Percentiles rank a stretch among this genome's conserved stretches.
Conservation (phyloP, 179 eudicot species). For the Amaranthus tricolor region DNA sequence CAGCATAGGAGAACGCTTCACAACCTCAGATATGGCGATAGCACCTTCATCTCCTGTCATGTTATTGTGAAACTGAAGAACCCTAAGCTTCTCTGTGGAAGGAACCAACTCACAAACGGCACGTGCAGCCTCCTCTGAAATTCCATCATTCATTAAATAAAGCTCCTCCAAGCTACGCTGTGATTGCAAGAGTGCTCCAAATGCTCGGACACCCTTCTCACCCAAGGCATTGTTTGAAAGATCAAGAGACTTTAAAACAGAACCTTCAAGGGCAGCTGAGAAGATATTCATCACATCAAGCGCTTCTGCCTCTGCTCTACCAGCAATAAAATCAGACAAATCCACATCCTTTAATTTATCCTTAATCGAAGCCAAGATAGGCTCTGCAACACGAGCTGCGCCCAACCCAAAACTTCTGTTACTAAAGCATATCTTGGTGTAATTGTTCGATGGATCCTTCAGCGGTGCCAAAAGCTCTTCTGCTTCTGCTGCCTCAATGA, state of each 20-base stretch:
- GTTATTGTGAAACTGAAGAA: conserved; percentile 71
- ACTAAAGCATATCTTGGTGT: conserved; percentile 64
- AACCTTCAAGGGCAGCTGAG: conserved; percentile 58
- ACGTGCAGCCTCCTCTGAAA: conserved; percentile 68
- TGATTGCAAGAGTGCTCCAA: conserved; percentile 51
- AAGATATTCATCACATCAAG: conserved; percentile 68
- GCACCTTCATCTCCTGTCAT: conserved; percentile 86
- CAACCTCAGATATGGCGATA: conserved; percentile 51
- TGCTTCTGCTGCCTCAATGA: conserved; percentile 65
- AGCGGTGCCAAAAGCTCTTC: conserved; percentile 49
- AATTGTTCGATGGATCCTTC: conserved; percentile 41
- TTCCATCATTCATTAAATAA: conserved; percentile 68
- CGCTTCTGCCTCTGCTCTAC: conserved; percentile 71
- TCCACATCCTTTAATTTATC: conserved; percentile 58
- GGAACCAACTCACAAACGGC: conserved; percentile 68
- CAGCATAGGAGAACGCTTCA: conserved; percentile 47
- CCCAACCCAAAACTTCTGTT: conserved; percentile 65
- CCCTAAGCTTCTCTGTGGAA: conserved; percentile 52
- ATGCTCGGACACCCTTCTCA: conserved; percentile 72
- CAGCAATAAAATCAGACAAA: conserved; percentile 68
- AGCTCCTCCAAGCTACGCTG: conserved; percentile 58
- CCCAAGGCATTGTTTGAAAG: conserved; percentile 74
- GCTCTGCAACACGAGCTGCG: conserved; percentile 57
- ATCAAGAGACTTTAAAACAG: conserved; percentile 45
- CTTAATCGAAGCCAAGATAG: conserved; percentile 49